Percentiles rank a stretch among this genome's conserved stretches.
Conservation (phyloP, 164 flowering plant species). For the Magnolia kwangsiensis region DNA sequence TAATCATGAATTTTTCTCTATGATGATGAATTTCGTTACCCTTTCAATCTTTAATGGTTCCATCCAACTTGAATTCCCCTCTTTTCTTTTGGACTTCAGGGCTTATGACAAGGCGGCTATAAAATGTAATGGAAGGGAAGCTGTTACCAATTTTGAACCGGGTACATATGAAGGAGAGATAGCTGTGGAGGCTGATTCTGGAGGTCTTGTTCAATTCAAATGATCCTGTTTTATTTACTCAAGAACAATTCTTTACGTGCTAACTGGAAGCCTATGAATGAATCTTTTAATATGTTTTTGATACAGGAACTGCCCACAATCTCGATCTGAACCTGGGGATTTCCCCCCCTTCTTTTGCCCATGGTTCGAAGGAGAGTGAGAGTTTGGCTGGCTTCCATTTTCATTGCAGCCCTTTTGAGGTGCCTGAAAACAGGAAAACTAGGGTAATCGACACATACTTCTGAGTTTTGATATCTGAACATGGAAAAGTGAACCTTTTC, state of each 20-base stretch:
- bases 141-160: slow-evolving; percentile 89
- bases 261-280: not conserved
- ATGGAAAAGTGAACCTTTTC: too few species aligned
- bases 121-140: slow-evolving; percentile 84
- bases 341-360: slow-evolving; percentile 36
- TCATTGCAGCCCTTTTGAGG: slow-evolving; percentile 27
- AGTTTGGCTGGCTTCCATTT: slow-evolving; percentile 20
- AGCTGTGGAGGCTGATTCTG: slow-evolving; percentile 31
- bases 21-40: slow-evolving; percentile 24
- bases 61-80: slow-evolving; percentile 40
- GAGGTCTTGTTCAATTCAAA: slow-evolving; percentile 34
- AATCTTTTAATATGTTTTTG: not conserved
- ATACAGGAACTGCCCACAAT: slow-evolving; percentile 37
- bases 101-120: slow-evolving; percentile 97
- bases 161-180: slow-evolving; percentile 62
- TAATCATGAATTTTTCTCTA: slow-evolving; percentile 43
- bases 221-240: not conserved
- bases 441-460: slow-evolving; percentile 30
- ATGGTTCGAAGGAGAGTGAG: slow-evolving; percentile 22
- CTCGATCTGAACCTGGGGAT: slow-evolving; percentile 70
- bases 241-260: not conserved
- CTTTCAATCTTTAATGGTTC: slow-evolving; percentile 29
- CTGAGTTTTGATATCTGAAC: too few species aligned
- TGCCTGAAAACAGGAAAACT: slow-evolving; percentile 26
- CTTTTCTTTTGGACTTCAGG: slow-evolving; percentile 60